These are phyloP conservation scores for Leptoxyphium fumago DNA, from an alignment of 2,329 filamentous ascomycete species.

Conservation along the genomic window DNA sequence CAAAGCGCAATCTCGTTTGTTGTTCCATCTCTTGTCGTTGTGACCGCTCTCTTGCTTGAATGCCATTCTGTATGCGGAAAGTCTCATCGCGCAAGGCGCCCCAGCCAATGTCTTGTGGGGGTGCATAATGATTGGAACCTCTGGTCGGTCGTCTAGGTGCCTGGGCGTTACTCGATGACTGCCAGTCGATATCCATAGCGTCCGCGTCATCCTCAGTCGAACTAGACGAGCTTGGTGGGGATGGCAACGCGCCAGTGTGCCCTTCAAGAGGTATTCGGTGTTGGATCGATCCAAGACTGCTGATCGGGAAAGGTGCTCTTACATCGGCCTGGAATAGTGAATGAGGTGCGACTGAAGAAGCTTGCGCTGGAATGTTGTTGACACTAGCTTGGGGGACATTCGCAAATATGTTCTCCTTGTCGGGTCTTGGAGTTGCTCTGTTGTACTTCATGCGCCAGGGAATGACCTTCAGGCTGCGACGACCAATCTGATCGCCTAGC, in stretches of 20 bases:
- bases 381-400: conserved; percentile 13
- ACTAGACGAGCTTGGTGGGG: conserved; percentile 8
- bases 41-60: conserved; percentile 4
- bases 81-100: conserved; percentile 11
- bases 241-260: conserved; percentile 7
- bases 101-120: conserved; percentile 11
- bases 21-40: conserved; percentile 7
- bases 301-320: conserved; percentile 21
- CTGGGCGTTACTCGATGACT: conserved; percentile 6
- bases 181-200: conserved; percentile 61
- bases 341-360: conserved; percentile 14
- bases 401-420: conserved; percentile 14
- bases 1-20: conserved; percentile 8
- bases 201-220: conserved; percentile 27
- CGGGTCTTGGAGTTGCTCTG: conserved; percentile 18
- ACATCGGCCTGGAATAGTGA: conserved; percentile 12
- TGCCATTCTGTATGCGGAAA: conserved; percentile 12
- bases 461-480: conserved; percentile 11
- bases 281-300: conserved; percentile 16
- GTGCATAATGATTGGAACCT: conserved; percentile 11
- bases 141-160: neutral
- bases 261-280: conserved; percentile 1
- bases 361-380: conserved; percentile 8
- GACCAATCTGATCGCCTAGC: conserved; percentile 19
- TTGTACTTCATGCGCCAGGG: conserved; percentile 17